Percentiles rank a stretch among this genome's conserved stretches.
Evolutionary conservation across 78 protist genomes (phyloP).

Genomic region (Protostelium mycophagum): DNA sequence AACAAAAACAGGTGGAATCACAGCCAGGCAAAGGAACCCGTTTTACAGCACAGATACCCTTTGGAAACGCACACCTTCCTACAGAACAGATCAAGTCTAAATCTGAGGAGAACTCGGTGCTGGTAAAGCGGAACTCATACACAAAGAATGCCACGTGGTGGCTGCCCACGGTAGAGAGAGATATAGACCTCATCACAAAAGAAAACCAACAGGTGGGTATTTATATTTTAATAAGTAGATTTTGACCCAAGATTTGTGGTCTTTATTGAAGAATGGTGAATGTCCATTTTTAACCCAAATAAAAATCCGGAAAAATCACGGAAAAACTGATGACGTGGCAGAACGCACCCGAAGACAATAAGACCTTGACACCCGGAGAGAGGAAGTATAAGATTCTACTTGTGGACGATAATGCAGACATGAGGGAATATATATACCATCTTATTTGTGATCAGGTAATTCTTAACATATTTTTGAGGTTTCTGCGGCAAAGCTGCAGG

Average conservation of each 20-base stretch:
- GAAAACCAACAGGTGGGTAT: no score
- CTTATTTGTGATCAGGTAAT: not conserved
- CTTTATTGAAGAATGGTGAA: not conserved
- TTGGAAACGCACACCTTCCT: not conserved
- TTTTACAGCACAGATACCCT: not conserved
- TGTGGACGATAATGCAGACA: conserved; percentile 3
- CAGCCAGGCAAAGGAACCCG: not conserved
- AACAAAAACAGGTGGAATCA: not conserved
- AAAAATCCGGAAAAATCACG: no score
- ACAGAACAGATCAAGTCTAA: not conserved
- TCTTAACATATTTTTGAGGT: no score
- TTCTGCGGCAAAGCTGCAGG: no score
- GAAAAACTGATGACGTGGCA: no score
- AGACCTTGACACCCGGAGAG: not conserved
- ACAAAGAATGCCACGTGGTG: not conserved
- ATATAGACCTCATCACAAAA: not conserved
- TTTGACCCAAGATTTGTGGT: not conserved
- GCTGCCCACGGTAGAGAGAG: not conserved
- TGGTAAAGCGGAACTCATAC: not conserved
- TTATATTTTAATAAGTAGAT: no score
- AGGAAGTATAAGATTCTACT: not conserved
- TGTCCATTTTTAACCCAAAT: no score
- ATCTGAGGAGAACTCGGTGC: not conserved
- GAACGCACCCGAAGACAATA: not conserved
- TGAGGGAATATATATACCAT: not conserved